Evolutionary conservation across 2,329 filamentous ascomycete genomes (phyloP).

Genomic region (Chaetomium globosum): DNA sequence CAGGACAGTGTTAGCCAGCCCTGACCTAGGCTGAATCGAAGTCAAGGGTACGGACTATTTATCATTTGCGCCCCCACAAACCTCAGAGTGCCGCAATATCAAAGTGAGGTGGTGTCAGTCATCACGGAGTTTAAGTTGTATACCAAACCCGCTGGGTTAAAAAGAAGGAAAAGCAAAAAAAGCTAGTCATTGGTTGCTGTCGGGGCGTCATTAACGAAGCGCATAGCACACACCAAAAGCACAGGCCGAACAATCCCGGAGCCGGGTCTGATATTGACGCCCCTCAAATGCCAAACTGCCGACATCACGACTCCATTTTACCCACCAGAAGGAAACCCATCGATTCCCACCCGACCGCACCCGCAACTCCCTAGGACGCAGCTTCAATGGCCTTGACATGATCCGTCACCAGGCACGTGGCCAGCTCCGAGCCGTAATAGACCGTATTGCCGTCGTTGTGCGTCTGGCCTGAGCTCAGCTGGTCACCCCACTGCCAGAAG

Average conservation of each 20-base stretch:
- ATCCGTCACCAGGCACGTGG: slow-evolving; percentile 50
- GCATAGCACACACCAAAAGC: not conserved
- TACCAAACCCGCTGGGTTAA: no score
- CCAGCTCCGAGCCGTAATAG: slow-evolving; percentile 48
- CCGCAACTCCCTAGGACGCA: not conserved
- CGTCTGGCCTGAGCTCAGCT: slow-evolving; percentile 47
- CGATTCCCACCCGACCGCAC: not conserved
- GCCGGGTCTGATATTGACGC: not conserved
- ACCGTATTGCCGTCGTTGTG: slow-evolving; percentile 51
- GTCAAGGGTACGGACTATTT: no score
- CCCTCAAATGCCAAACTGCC: not conserved
- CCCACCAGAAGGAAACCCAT: not conserved
- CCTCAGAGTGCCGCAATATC: no score
- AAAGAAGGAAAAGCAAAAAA: no score
- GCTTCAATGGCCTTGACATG: slow-evolving; percentile 41
- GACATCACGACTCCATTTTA: not conserved
- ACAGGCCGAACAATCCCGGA: not conserved
- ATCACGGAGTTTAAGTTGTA: no score
- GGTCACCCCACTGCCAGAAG: slow-evolving; percentile 50
- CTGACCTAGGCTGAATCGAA: no score
- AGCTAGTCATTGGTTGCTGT: no score
- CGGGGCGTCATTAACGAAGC: no score
- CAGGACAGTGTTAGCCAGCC: no score
- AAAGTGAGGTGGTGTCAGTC: no score
- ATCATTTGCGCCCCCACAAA: no score